Evolutionary conservation across 1,284 basidiomycete genomes (phyloP).

Genomic region (Sparassis latifolia): DNA sequence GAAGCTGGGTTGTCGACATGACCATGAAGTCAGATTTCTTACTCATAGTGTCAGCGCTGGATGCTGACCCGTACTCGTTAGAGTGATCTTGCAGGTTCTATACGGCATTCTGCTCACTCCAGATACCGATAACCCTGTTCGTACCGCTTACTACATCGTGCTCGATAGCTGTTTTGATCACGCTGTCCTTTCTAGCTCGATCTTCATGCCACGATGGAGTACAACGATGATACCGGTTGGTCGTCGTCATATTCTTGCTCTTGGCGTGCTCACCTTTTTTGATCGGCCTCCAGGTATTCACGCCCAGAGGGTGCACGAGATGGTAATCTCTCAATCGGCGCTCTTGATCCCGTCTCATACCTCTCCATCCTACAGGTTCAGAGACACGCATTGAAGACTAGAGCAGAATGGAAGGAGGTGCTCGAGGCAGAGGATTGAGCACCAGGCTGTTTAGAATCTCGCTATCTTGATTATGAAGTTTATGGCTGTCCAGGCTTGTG

Average conservation of each 20-base stretch:
- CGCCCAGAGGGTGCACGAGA: conserved; percentile 7
- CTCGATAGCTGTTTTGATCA: not conserved
- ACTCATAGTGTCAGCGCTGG: not conserved
- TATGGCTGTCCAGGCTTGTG: too few species aligned
- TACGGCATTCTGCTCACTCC: conserved; percentile 9
- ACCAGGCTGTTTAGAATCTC: too few species aligned
- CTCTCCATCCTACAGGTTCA: too few species aligned
- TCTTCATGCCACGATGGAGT: conserved; percentile 10
- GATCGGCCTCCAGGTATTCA: conserved; percentile 2
- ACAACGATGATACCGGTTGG: conserved; percentile 8
- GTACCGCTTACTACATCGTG: not conserved
- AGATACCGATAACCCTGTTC: conserved; percentile 6
- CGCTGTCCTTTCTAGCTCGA: conserved; percentile 3
- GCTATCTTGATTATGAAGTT: too few species aligned
- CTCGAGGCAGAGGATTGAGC: too few species aligned
- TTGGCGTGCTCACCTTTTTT: not conserved
- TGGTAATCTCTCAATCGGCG: not conserved
- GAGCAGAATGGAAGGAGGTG: too few species aligned
- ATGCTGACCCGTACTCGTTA: not conserved
- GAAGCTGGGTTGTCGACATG: conserved; percentile 10
- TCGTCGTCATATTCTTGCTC: not conserved
- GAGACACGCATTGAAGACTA: too few species aligned
- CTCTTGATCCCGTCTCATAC: too few species aligned
- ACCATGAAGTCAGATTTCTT: conserved; percentile 5
- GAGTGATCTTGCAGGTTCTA: conserved; percentile 5